Conservation (phyloP, 2,329 filamentous ascomycete genomes). For the Malbranchea zuffiana region DNA sequence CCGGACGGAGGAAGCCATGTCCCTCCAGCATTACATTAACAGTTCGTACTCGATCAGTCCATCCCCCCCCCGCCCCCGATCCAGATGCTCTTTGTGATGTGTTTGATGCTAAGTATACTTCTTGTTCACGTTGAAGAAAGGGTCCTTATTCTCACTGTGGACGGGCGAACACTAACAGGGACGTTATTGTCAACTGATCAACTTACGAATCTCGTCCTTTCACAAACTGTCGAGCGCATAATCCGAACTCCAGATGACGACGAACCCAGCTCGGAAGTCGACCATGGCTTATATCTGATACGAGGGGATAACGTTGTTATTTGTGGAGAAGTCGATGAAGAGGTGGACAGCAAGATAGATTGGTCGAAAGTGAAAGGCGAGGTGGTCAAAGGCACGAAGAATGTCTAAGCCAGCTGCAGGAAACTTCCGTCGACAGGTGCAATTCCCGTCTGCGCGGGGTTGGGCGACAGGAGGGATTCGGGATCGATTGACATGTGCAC, state of each 20-base stretch:
- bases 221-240: slow-evolving; percentile 74
- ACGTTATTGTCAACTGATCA: slow-evolving; percentile 79
- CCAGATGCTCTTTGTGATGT: slow-evolving; percentile 12
- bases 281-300: slow-evolving; percentile 81
- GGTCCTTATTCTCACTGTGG: slow-evolving; percentile 81
- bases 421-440: too few relatives aligned
- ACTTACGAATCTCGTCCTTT: slow-evolving; percentile 82
- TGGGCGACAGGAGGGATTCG: too few relatives aligned
- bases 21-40: slow-evolving; percentile 44
- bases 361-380: slow-evolving; percentile 83
- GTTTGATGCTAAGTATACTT: slow-evolving; percentile 2
- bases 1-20: slow-evolving; percentile 33
- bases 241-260: slow-evolving; percentile 77
- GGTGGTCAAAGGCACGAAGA: slow-evolving; percentile 75
- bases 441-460: too few relatives aligned
- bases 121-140: slow-evolving; percentile 54
- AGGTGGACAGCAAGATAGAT: slow-evolving; percentile 79
- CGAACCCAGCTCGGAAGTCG: slow-evolving; percentile 67
- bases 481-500: too few relatives aligned
- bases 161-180: slow-evolving; percentile 77
- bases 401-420: too few relatives aligned
- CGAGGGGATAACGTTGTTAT: slow-evolving; percentile 90
- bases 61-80: background rate
- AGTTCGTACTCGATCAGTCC: slow-evolving; percentile 25
- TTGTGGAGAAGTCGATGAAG: slow-evolving; percentile 80